Base-by-base conservation (phyloP, 148 eudicot species). In the Chenopodium album region DNA sequence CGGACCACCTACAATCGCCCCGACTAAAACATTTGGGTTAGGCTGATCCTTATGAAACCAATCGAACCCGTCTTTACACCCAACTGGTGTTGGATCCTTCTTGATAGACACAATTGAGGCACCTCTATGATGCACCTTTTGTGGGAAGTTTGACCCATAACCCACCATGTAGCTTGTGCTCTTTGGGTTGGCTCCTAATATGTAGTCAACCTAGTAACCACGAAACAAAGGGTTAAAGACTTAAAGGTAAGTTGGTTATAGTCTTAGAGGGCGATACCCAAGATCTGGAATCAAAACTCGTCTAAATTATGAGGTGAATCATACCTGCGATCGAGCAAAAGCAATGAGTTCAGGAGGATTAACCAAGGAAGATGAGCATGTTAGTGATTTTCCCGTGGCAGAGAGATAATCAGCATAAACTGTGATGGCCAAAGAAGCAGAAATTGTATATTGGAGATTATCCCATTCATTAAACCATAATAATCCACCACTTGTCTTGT, bases 1-100 rank as follows among this genome's bases (percentile, higher is more conserved):
- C 8, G 93, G 93, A 9, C 93, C 93, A 2, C 93, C 93, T 5
- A 91, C 93, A 17, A 91, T 71, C 12, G 89, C 87, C 22, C 93
- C 92, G 0, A 48, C 80, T 22, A 91, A 73, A 11, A 88, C 84
- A 82, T 91, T 91, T 16, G 93, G 93, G 85, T 91, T 85, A 0
- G 83, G 84, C 28, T 76, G 73, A 0, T 60, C 4, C 29, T 31
- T 87, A 63, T 86, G 7, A 47, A 71, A 89, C 89, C 89, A 91
- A 0, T 20, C 29, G 22, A 84, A 89, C 34, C 93, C 93, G 0
- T 85, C 84, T 32, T 80, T 32, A 78, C 93, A 91, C 6, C 82
- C 84, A 22, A 91, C 87, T 0, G 76, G 83, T 9, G 67, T 17
- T 9, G 80, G 74, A 47, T 84, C 63, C 23, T 64, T 62, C 73